Evolutionary conservation across 2,329 filamentous ascomycete genomes (phyloP), one percentile per base, ranked within the genome.

Genomic region (Cryphonectria naterciae): DNA sequence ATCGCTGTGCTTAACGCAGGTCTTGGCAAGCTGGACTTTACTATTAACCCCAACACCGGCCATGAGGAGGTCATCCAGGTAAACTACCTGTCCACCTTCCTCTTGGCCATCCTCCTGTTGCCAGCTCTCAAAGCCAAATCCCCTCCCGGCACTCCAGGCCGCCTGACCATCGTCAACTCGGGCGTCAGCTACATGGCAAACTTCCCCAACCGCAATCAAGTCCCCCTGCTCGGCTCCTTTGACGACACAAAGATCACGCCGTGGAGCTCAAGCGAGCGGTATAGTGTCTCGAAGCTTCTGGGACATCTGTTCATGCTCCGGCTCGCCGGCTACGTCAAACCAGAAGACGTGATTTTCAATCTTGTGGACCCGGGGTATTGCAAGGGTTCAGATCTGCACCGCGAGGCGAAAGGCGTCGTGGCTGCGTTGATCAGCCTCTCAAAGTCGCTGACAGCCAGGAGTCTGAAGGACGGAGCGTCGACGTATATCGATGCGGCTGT

Each of bases 401-500:
- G 77, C 10, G 74, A 77, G 1, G 19, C 37, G 6, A 19, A 5
- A 17, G 37, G 60, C 7, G 8, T 28, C 25, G n/a, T 28, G 13
- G 37, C 35, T 28, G 22, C n/a, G 37, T 2, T 63, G n/a, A 15
- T 41, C 35, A 43, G 60, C 37, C 2, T 63, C 37, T 39, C 60
- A 37, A 63, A 63, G 37, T 15, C 37, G 2, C n/a, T 25, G 60
- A 25, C 32, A 6, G 68, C 54, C 8, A 41, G 68, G 35, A 67
- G n/a, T 5, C 37, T 69, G 49, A n/a, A 67, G 22, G 79, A 81
- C 6, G 86, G 83, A 6, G 85, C 84, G 1, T 82, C 80, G 62
- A 83, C 81, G 0, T 86, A 84, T 73, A 69, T 87, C 0, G 83
- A 88, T 74, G 85, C 85, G 0, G 78, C 77, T 0, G 78, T 83